phyloP scores from a whole-genome alignment of 805 yeast genomes.

The Suhomyces pyralidae region DNA sequence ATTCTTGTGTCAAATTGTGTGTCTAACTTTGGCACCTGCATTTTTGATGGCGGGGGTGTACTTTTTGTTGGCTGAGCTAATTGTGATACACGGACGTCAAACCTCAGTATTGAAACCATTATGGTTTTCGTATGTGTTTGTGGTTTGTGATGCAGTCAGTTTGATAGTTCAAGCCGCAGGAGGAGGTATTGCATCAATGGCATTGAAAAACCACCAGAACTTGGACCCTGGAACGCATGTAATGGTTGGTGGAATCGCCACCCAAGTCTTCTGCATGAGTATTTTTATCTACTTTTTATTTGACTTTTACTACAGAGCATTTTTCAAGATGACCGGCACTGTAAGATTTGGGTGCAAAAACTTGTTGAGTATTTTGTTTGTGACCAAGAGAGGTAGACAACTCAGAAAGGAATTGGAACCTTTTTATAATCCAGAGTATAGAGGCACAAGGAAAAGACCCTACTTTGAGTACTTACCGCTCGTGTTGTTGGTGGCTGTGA shows the following conservation, averaged over 20 bases:
- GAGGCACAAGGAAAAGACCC: slow-evolving; percentile 29
- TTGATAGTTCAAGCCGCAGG: slow-evolving; percentile 70
- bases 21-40: slow-evolving; percentile 77
- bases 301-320: slow-evolving; percentile 44
- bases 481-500: slow-evolving; percentile 45
- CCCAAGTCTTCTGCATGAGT: slow-evolving; percentile 71
- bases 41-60: slow-evolving; percentile 84
- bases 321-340: slow-evolving; percentile 22
- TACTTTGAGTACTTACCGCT: slow-evolving; percentile 44
- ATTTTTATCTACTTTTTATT: slow-evolving; percentile 52
- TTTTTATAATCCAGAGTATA: slow-evolving; percentile 33
- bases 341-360: slow-evolving; percentile 23
- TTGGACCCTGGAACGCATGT: slow-evolving; percentile 54
- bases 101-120: slow-evolving; percentile 55
- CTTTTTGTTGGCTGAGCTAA: slow-evolving; percentile 62
- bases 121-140: slow-evolving; percentile 61
- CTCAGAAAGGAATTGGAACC: slow-evolving; percentile 19
- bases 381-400: slow-evolving; percentile 16
- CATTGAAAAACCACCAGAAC: slow-evolving; percentile 16
- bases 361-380: slow-evolving; percentile 19
- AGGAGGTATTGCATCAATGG: slow-evolving; percentile 63
- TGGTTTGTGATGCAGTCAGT: slow-evolving; percentile 62
- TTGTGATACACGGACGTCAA: slow-evolving; percentile 48
- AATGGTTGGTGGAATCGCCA: slow-evolving; percentile 75
- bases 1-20: slow-evolving; percentile 62